A percentile compares a stretch with the other conserved stretches of the same genome.
phyloP scores from a whole-genome alignment of 345 rosid genomes.

The Rhizophora mangle region DNA sequence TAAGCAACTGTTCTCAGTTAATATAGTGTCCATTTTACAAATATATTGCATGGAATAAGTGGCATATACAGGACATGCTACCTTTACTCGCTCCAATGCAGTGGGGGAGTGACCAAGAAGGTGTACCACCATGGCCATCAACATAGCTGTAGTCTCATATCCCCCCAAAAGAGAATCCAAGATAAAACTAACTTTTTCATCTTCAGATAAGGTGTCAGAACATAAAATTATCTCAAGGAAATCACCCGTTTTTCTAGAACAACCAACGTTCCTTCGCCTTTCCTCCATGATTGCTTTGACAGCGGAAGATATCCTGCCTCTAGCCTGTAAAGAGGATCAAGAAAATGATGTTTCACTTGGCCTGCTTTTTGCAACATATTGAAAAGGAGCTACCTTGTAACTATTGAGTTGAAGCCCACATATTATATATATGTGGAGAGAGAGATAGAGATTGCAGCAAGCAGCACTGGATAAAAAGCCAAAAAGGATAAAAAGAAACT shows the following conservation, averaged over 20 bases:
- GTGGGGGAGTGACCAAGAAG: slow-evolving; percentile 37
- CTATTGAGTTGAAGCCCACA: slow-evolving; percentile 9
- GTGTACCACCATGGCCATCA: slow-evolving; percentile 46
- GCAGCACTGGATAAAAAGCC: too few species aligned
- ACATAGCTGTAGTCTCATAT: slow-evolving; percentile 54
- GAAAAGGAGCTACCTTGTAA: background rate
- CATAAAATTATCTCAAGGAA: slow-evolving; percentile 44
- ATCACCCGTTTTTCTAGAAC: slow-evolving; percentile 23
- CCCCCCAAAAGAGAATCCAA: slow-evolving; percentile 59
- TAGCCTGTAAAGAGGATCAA: slow-evolving; percentile 53
- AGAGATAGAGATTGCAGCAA: too few species aligned
- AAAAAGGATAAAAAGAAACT: too few species aligned
- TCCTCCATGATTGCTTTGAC: slow-evolving; percentile 52
- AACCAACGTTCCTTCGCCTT: slow-evolving; percentile 22
- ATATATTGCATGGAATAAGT: too few species aligned
- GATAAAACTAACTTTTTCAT: slow-evolving; percentile 54
- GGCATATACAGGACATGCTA: slow-evolving; percentile 1
- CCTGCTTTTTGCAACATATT: slow-evolving; percentile 24
- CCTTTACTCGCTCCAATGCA: slow-evolving; percentile 45
- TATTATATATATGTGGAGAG: background rate
- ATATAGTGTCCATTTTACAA: too few species aligned
- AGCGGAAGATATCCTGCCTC: slow-evolving; percentile 45
- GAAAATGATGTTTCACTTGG: slow-evolving; percentile 33
- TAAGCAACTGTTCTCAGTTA: background rate
- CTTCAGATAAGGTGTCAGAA: slow-evolving; percentile 51